A percentile compares a stretch with the other conserved stretches of the same genome.
Evolutionary conservation across 2,329 filamentous ascomycete species (phyloP).

Genomic region (Colletotrichum lentis): DNA sequence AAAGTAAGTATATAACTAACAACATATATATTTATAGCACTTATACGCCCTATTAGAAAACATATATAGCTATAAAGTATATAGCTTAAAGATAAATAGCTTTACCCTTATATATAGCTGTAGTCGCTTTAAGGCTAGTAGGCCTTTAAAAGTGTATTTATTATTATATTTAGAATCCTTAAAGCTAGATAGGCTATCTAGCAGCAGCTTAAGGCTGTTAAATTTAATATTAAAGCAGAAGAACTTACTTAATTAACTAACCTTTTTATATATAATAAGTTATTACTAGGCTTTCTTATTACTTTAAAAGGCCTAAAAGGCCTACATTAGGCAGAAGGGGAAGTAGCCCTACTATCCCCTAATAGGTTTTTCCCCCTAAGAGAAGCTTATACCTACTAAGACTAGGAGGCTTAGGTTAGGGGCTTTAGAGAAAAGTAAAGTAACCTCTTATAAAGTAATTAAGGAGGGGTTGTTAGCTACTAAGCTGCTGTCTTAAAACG

Average conservation of each 20-base stretch:
- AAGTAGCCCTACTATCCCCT: neutral
- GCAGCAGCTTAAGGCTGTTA: neutral
- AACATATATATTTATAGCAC: constrained; percentile 1
- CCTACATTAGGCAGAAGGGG: neutral
- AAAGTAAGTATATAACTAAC: neutral
- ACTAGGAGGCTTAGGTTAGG: constrained; percentile 39
- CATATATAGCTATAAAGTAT: neutral
- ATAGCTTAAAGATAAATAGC: constrained; percentile 19
- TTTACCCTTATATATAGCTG: neutral
- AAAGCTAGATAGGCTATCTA: constrained; percentile 14
- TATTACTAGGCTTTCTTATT: constrained; percentile 32
- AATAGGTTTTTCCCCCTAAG: neutral
- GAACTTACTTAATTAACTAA: constrained; percentile 20
- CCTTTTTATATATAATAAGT: constrained; percentile 33
- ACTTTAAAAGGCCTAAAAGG: constrained; percentile 28
- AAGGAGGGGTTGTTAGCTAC: constrained; percentile 40
- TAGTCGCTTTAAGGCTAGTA: constrained; percentile 12
- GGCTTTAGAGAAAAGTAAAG: constrained; percentile 24
- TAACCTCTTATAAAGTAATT: constrained; percentile 39
- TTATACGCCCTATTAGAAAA: constrained; percentile 9
- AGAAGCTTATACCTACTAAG: constrained; percentile 38
- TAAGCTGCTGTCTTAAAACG: constrained; percentile 14
- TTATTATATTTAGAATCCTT: neutral
- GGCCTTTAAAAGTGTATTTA: constrained; percentile 11
- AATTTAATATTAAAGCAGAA: constrained; percentile 14